A percentile compares a stretch with the other conserved stretches of the same genome.
These are phyloP conservation scores for Vaucheria bursata DNA, from an alignment of 352 stramenopile species.

Conservation along the genomic window DNA sequence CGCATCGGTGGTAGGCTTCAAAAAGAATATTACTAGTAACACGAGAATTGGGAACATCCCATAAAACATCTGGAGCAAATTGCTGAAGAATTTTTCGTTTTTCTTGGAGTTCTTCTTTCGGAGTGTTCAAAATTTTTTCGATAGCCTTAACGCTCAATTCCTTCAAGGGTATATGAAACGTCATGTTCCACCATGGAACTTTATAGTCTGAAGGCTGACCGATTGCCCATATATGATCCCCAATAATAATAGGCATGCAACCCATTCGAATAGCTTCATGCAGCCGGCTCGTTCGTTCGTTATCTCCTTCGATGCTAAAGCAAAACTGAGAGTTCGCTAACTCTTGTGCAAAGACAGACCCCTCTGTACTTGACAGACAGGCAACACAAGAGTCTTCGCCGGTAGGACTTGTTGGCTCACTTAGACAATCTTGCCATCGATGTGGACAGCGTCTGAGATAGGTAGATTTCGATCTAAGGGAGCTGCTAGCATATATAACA, in stretches of 20 bases:
- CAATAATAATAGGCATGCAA: constrained; percentile 2
- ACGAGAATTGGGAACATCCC: neutral
- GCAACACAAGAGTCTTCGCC: neutral
- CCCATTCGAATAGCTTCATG: constrained; percentile 4
- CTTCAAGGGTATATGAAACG: neutral
- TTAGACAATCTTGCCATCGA: neutral
- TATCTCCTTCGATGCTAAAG: constrained; percentile 1
- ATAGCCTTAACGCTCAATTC: neutral
- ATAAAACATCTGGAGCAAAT: neutral
- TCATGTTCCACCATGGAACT: constrained; percentile 5
- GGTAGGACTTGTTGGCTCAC: too few species aligned
- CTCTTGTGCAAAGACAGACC: neutral
- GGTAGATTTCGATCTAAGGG: neutral
- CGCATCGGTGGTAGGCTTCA: neutral
- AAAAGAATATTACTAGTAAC: neutral
- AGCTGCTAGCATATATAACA: neutral
- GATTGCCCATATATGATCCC: neutral
- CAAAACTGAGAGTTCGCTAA: neutral
- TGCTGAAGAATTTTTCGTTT: neutral
- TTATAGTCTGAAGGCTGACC: neutral
- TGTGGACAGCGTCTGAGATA: neutral
- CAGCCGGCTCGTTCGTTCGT: neutral
- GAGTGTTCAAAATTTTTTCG: neutral
- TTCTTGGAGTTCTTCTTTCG: neutral
- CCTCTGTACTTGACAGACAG: neutral